Conservation (phyloP, 1,284 basidiomycete genomes). For the Ganoderma leucocontextum region DNA sequence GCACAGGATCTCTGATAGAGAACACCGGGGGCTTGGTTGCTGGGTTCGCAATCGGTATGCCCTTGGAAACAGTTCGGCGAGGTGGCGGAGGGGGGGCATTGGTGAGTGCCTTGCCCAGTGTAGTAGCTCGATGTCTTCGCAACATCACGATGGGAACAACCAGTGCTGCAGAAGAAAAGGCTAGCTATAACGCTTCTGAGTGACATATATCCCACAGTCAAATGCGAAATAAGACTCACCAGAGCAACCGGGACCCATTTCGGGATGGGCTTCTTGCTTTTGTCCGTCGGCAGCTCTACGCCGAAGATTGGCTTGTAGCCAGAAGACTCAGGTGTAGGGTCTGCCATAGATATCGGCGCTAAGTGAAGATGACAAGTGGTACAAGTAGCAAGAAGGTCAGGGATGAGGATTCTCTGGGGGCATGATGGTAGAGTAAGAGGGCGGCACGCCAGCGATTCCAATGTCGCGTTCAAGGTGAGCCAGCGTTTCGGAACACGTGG, state of each 20-base stretch:
- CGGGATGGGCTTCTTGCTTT: slow-evolving; percentile 32
- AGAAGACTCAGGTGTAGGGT: slow-evolving; percentile 5
- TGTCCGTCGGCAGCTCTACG: slow-evolving; percentile 13
- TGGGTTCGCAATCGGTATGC: slow-evolving; percentile 24
- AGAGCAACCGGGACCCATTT: slow-evolving; percentile 40
- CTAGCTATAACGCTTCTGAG: slow-evolving; percentile 39
- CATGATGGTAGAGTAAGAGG: not conserved
- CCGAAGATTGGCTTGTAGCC: slow-evolving; percentile 28
- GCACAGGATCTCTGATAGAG: slow-evolving; percentile 4
- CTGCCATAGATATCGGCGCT: slow-evolving; percentile 4
- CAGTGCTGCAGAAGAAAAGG: slow-evolving; percentile 47
- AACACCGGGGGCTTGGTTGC: slow-evolving; percentile 17
- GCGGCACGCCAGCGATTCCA: not conserved
- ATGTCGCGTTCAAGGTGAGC: not conserved
- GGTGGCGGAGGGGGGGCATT: slow-evolving; percentile 41
- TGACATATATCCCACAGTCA: not conserved
- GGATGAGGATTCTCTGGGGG: not conserved
- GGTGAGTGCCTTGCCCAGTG: slow-evolving; percentile 30
- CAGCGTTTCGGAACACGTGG: not conserved
- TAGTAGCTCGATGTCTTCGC: slow-evolving; percentile 41
- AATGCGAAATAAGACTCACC: slow-evolving; percentile 25
- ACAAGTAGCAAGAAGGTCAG: not conserved
- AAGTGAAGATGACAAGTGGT: not conserved
- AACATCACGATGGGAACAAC: slow-evolving; percentile 46
- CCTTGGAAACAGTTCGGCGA: slow-evolving; percentile 31